Conservation (phyloP, 1,284 basidiomycete genomes). For the Marasmius sp. region DNA sequence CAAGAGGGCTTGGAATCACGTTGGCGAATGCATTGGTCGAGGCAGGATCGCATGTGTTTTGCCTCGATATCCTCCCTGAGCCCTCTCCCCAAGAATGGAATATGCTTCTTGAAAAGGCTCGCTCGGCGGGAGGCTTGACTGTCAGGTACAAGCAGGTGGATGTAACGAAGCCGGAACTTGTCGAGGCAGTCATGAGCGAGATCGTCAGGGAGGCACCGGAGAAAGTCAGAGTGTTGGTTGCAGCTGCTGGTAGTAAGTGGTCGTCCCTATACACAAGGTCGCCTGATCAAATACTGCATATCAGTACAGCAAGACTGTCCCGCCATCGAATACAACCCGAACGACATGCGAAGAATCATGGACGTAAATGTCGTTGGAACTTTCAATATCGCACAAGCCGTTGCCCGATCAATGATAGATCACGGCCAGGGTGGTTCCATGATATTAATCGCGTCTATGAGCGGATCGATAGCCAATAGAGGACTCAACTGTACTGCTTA, state of each 20-base stretch:
- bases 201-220: slow-evolving; percentile 7
- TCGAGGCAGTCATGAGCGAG: neutral
- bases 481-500: slow-evolving; percentile 8
- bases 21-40: neutral
- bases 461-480: slow-evolving; percentile 29
- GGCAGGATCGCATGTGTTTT: slow-evolving; percentile 11
- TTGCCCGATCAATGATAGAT: slow-evolving; percentile 35
- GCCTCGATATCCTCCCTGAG: slow-evolving; percentile 10
- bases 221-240: slow-evolving; percentile 6
- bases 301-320: slow-evolving; percentile 11
- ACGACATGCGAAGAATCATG: slow-evolving; percentile 15
- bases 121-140: neutral
- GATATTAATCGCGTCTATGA: slow-evolving; percentile 50
- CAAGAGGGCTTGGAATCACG: too few relatives aligned
- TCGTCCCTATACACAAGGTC: neutral
- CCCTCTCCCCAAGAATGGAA: slow-evolving; percentile 9
- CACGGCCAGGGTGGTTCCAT: slow-evolving; percentile 39
- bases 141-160: slow-evolving; percentile 8
- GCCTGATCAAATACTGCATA: neutral
- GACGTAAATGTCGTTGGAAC: slow-evolving; percentile 43
- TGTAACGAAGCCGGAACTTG: slow-evolving; percentile 4
- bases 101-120: neutral
- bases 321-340: slow-evolving; percentile 8
- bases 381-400: slow-evolving; percentile 39
- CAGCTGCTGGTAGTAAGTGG: slow-evolving; percentile 10